These are phyloP conservation scores for Pichiaceae sp. DNA, from an alignment of 1,139 yeast species.

Conservation along the genomic window DNA sequence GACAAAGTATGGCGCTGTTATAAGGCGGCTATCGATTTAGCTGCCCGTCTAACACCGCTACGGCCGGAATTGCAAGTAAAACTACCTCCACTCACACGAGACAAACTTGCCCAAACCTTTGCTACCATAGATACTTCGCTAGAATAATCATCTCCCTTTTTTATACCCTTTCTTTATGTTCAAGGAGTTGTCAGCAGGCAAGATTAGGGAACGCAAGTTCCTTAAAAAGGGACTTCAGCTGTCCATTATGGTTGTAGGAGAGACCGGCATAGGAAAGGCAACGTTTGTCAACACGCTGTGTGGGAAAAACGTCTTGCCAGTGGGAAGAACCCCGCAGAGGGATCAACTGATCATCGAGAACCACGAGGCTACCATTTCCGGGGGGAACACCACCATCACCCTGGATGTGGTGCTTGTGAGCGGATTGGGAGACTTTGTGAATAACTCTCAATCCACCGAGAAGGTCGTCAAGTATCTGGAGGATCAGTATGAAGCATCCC, in stretches of 20 bases:
- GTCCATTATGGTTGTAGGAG: conserved; percentile 51
- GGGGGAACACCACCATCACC: conserved; percentile 33
- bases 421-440: conserved; percentile 36
- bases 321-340: conserved; percentile 16
- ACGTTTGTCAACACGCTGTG: conserved; percentile 58
- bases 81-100: neutral
- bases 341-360: conserved; percentile 17
- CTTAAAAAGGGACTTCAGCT: conserved; percentile 50
- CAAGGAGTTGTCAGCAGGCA: conserved; percentile 29
- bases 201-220: conserved; percentile 49
- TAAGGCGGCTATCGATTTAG: conserved; percentile 11
- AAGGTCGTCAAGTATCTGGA: conserved; percentile 28
- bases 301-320: conserved; percentile 25
- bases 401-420: conserved; percentile 34
- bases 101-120: too few relatives aligned
- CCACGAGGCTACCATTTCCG: conserved; percentile 24
- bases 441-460: conserved; percentile 21
- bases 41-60: conserved; percentile 8
- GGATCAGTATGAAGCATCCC: conserved; percentile 29
- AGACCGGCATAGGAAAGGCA: conserved; percentile 54
- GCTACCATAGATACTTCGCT: neutral
- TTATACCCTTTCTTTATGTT: neutral
- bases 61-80: conserved; percentile 3
- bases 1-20: conserved; percentile 18
- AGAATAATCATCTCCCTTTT: neutral